Evolutionary conservation across 768 basidiomycete species (phyloP).

Genomic region (Hygrocybe punicea): DNA sequence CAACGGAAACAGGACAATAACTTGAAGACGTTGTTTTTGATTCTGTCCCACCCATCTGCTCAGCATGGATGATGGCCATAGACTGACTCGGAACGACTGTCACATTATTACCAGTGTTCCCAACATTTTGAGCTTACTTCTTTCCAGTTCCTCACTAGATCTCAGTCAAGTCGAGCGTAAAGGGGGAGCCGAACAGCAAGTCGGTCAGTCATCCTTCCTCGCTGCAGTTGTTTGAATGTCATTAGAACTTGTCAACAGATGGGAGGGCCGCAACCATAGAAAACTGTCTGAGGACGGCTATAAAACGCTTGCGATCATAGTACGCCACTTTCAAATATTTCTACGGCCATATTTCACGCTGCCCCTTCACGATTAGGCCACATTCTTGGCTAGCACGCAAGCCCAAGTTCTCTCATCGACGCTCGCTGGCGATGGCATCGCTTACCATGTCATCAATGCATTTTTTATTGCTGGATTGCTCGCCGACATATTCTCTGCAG

Average conservation of each 20-base stretch:
- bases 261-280: background rate
- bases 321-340: background rate
- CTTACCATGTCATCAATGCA: background rate
- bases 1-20: too few relatives aligned
- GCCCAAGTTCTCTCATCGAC: background rate
- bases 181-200: too few relatives aligned
- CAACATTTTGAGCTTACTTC: too few relatives aligned
- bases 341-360: background rate
- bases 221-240: too few relatives aligned
- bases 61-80: too few relatives aligned
- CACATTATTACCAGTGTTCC: too few relatives aligned
- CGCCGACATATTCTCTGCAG: background rate
- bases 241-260: background rate
- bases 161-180: too few relatives aligned
- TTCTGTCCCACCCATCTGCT: too few relatives aligned
- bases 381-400: background rate
- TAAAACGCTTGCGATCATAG: background rate
- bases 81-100: too few relatives aligned
- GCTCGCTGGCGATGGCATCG: background rate
- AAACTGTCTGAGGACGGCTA: background rate
- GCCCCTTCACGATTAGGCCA: background rate
- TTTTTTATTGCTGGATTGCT: background rate
- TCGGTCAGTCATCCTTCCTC: too few relatives aligned
- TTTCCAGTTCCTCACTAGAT: too few relatives aligned
- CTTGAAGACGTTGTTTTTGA: too few relatives aligned